Conservation (phyloP, 129 eudicot genomes). For the Lactuca sativa region DNA sequence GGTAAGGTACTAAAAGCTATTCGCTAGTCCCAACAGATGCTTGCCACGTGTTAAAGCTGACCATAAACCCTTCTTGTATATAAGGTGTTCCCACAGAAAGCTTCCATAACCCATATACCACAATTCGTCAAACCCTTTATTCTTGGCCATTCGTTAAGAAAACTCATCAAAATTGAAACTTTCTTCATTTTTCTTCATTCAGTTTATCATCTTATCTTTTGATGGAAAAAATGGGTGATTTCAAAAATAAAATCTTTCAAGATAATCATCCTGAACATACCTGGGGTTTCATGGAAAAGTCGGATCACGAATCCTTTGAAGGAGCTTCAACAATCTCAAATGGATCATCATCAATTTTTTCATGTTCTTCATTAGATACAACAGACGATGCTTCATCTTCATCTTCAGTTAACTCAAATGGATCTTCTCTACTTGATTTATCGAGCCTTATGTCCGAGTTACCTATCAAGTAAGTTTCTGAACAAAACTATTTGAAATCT, state of each 20-base stretch:
- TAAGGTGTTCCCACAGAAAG: slow-evolving; percentile 14
- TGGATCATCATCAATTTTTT: slow-evolving; percentile 32
- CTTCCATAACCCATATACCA: slow-evolving; percentile 15
- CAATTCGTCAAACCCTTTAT: slow-evolving; percentile 18
- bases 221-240: slow-evolving; percentile 29
- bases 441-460: slow-evolving; percentile 59
- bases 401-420: slow-evolving; percentile 36
- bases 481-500: neutral
- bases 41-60: slow-evolving; percentile 26
- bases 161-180: slow-evolving; percentile 23
- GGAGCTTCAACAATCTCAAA: slow-evolving; percentile 35
- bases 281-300: slow-evolving; percentile 25
- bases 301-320: slow-evolving; percentile 22
- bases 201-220: neutral
- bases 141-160: slow-evolving; percentile 14
- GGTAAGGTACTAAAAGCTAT: slow-evolving; percentile 22
- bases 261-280: slow-evolving; percentile 15
- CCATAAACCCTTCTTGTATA: slow-evolving; percentile 14
- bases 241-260: slow-evolving; percentile 13
- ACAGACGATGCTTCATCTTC: slow-evolving; percentile 68
- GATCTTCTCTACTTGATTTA: slow-evolving; percentile 51
- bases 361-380: slow-evolving; percentile 35
- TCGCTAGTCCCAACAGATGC: slow-evolving; percentile 15
- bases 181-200: slow-evolving; percentile 14
- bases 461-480: slow-evolving; percentile 72